Base-by-base conservation (phyloP, 768 basidiomycete species). In the Inosperma sp. region DNA sequence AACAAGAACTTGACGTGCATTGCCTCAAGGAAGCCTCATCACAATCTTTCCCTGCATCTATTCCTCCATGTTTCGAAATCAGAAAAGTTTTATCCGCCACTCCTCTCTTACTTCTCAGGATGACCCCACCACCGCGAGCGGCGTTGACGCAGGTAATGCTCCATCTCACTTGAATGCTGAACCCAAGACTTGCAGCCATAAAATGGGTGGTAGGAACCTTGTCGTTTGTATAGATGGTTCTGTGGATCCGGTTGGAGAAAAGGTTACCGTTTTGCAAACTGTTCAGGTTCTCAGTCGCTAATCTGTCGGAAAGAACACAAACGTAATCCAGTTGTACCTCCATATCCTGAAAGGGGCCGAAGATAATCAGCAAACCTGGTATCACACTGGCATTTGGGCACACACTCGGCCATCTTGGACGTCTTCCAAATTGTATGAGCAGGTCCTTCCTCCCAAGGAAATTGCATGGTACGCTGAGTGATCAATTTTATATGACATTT, bases 181-280 rank as follows among this genome's bases (percentile, higher is more conserved):
- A n/a, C n/a, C n/a, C n/a, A 22, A 47, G 45, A 47, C 45, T 26
- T 56, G 57, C 41, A 22, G 41, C 39, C 49, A 50, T 30, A 53
- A 56, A 17, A 33, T 47, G n/a, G 52, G 48, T 45, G 57, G 61
- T 13, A 19, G 54, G n/a, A 65, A 61, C 27, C 57, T 66, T 19
- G 53, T 65, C 1, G 62, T 72, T 31, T 73, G 68, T 58, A 67
- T 72, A 9, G 71, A 72, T 16, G 71, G 71, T 16, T 73, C 69
- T 3, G 60, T 67, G 2, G 71, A 73, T 39, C 63, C 63, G 31
- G 69, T 68, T 56, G 59, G 67, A 5, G 51, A 25, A 31, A 68
- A 58, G 64, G 68, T 72, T 30, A 46, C 19, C 5, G 19, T 29
- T 42, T 39, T n/a, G 23, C 19, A 14, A 29, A 23, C 2, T 29